These are phyloP conservation scores for Vitis riparia DNA, from an alignment of 164 flowering plant genomes.

Conservation along the genomic window DNA sequence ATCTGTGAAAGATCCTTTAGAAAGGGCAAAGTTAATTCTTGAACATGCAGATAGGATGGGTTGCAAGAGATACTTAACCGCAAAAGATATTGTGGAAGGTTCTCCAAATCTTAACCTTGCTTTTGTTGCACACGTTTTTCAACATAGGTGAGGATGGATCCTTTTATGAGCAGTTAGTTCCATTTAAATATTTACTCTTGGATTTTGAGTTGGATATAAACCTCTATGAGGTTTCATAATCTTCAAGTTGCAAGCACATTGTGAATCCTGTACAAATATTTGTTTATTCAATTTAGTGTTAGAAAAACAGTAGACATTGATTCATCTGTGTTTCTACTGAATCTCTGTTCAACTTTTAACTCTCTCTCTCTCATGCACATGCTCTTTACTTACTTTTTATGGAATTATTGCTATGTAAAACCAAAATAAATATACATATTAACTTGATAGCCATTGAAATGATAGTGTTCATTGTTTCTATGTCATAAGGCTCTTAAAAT, in stretches of 20 bases:
- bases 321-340: too few species aligned
- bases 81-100: constrained; percentile 92
- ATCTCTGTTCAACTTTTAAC: too few species aligned
- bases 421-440: too few species aligned
- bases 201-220: neutral
- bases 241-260: neutral
- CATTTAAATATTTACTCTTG: neutral
- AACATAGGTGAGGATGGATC: constrained; percentile 65
- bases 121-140: constrained; percentile 91
- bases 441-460: too few species aligned
- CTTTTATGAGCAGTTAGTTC: neutral
- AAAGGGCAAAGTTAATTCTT: constrained; percentile 78
- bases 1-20: constrained; percentile 48
- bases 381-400: too few species aligned
- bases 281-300: too few species aligned
- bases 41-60: constrained; percentile 94
- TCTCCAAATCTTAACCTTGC: constrained; percentile 94
- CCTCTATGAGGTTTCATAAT: neutral
- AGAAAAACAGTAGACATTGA: too few species aligned
- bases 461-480: too few species aligned
- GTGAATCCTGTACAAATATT: neutral
- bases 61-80: constrained; percentile 85
- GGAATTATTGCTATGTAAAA: too few species aligned
- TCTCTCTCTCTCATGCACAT: too few species aligned
- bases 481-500: too few species aligned